Conservation (phyloP, 192 early-diverging fungal genomes). For the Rhizophagus sp. region DNA sequence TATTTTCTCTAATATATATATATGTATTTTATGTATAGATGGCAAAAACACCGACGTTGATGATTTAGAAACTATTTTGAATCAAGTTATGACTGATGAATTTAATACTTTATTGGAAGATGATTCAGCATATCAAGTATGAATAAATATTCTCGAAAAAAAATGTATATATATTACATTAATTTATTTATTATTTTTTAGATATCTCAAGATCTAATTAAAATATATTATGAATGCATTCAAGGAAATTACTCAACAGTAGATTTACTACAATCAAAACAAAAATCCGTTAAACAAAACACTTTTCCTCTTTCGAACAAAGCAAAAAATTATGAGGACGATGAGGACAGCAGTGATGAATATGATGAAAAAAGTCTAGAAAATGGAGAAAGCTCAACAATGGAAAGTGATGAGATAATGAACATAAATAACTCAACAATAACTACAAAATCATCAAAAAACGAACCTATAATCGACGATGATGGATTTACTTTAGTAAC, state of each 20-base stretch:
- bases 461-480: conserved; percentile 7
- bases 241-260: conserved; percentile 4
- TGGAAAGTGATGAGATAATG: not conserved
- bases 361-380: not conserved
- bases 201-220: conserved; percentile 17
- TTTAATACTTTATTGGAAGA: conserved; percentile 57
- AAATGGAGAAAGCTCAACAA: not conserved
- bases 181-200: not conserved
- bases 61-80: conserved; percentile 56
- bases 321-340: not conserved
- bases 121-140: conserved; percentile 55
- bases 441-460: not conserved
- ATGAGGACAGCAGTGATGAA: not conserved
- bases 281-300: not conserved
- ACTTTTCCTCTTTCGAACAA: not conserved
- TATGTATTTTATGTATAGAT: conserved; percentile 30
- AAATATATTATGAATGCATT: conserved; percentile 8
- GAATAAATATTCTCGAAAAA: not conserved
- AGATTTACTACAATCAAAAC: not conserved
- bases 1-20: too few species aligned
- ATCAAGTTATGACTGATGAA: conserved; percentile 59
- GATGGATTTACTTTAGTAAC: conserved; percentile 29
- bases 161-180: not conserved
- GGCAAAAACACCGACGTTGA: conserved; percentile 53
- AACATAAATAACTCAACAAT: not conserved